A percentile compares a stretch with the other conserved stretches of the same genome.
Conservation (phyloP, 2,329 filamentous ascomycete genomes). For the Trichoderma breve region DNA sequence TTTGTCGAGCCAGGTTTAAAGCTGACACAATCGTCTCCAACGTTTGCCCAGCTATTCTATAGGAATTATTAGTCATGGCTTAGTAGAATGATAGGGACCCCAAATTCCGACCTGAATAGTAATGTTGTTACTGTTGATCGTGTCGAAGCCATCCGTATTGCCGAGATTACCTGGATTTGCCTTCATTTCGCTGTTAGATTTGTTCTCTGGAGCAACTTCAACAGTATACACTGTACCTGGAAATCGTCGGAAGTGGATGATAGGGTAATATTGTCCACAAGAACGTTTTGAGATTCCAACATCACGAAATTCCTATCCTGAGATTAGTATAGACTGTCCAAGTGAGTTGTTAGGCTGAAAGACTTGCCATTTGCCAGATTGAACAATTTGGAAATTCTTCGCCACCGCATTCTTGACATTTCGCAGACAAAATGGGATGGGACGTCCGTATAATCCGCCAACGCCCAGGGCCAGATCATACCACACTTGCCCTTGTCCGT, state of each 20-base stretch:
- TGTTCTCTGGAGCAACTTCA: background rate
- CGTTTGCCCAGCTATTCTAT: constrained; percentile 3
- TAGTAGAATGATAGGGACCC: background rate
- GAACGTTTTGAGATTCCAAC: constrained; percentile 6
- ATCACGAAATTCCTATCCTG: constrained; percentile 1
- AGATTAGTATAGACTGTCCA: background rate
- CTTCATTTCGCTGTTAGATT: background rate
- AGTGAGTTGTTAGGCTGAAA: accelerated
- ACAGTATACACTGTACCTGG: background rate
- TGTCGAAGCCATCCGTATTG: constrained; percentile 3
- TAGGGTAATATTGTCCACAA: constrained; percentile 10
- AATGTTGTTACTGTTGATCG: constrained; percentile 8
- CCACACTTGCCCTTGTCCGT: constrained; percentile 8
- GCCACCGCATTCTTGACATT: constrained; percentile 3
- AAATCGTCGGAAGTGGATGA: constrained; percentile 1
- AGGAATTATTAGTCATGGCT: background rate
- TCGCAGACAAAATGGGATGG: constrained; percentile 3
- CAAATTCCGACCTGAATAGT: background rate
- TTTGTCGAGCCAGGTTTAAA: constrained; percentile 10
- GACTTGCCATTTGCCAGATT: constrained; percentile 5
- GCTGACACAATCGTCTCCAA: constrained; percentile 10
- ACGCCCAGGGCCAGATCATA: background rate
- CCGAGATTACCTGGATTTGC: constrained; percentile 8
- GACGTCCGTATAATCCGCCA: background rate
- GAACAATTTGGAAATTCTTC: background rate